These are phyloP conservation scores for Gnetum montanum DNA, from an alignment of 75 land plant genomes.

Conservation along the genomic window DNA sequence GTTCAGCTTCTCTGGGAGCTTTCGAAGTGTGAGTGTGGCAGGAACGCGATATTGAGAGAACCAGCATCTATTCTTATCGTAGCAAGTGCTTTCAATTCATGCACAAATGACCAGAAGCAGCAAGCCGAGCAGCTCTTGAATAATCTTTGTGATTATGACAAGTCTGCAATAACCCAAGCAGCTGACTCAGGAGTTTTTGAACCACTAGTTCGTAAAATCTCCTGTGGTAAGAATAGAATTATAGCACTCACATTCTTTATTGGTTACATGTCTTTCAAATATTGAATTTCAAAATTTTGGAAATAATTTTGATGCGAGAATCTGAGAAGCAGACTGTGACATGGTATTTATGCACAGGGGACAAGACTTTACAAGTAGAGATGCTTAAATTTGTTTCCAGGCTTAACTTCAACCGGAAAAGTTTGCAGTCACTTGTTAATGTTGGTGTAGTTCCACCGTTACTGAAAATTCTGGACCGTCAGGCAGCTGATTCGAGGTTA, in stretches of 20 bases:
- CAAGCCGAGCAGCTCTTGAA: constrained; percentile 14
- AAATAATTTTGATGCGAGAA: too few relatives aligned
- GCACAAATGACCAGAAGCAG: constrained; percentile 12
- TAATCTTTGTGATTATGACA: constrained; percentile 11
- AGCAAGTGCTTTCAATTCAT: constrained; percentile 14
- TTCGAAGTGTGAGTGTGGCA: constrained; percentile 11
- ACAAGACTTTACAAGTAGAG: constrained; percentile 9
- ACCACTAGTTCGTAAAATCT: constrained; percentile 7
- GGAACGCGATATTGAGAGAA: constrained; percentile 9
- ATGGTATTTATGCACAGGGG: constrained; percentile 6
- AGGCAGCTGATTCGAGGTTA: constrained; percentile 2
- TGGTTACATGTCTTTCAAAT: too few relatives aligned
- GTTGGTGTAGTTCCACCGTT: constrained; percentile 17
- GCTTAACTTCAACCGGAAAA: constrained; percentile 10
- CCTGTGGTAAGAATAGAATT: constrained; percentile 18
- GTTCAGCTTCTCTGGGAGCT: constrained; percentile 22
- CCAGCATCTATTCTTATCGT: constrained; percentile 13
- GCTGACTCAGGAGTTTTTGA: constrained; percentile 17
- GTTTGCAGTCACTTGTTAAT: constrained; percentile 8
- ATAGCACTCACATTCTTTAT: too few relatives aligned
- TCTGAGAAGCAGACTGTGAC: too few relatives aligned
- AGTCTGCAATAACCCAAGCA: constrained; percentile 11
- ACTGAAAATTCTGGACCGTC: constrained; percentile 5
- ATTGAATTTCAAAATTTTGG: too few relatives aligned
- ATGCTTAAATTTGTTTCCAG: constrained; percentile 3